Conservation (phyloP, 306 rosid species). For the Lotus japonicus region DNA sequence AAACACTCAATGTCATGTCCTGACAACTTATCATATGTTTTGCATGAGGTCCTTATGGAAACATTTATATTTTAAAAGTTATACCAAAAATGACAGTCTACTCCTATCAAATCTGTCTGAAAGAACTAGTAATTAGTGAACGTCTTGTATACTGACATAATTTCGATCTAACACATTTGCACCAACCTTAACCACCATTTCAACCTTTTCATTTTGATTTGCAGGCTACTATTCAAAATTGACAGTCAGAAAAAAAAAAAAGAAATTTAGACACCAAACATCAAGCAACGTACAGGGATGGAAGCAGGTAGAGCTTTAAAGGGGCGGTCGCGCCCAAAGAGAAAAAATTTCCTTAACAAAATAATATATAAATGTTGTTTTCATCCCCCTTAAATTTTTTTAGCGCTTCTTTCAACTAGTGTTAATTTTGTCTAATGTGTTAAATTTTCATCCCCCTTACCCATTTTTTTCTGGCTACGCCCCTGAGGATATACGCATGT, state of each 20-base stretch:
- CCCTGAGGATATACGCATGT: background rate
- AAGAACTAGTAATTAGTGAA: background rate
- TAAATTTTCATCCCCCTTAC: too few relatives aligned
- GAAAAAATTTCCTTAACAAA: too few relatives aligned
- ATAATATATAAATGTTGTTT: too few relatives aligned
- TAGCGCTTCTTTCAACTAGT: too few relatives aligned
- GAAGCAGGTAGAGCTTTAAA: too few relatives aligned
- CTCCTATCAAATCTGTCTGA: background rate
- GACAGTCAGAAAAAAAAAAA: background rate
- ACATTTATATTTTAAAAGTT: background rate
- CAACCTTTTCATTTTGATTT: background rate
- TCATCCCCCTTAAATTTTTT: too few relatives aligned
- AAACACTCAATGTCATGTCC: background rate
- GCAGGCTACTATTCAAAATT: background rate
- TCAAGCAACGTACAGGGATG: too few relatives aligned
- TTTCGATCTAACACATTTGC: background rate
- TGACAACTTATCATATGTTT: background rate
- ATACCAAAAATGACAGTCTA: background rate
- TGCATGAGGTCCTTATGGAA: background rate
- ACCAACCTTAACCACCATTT: background rate
- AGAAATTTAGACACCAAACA: background rate
- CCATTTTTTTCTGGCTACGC: too few relatives aligned
- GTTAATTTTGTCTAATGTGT: too few relatives aligned
- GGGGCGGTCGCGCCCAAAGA: too few relatives aligned
- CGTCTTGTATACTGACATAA: background rate